phyloP scores from a whole-genome alignment of 2,329 filamentous ascomycete genomes.

The Beauveria rudraprayagi region DNA sequence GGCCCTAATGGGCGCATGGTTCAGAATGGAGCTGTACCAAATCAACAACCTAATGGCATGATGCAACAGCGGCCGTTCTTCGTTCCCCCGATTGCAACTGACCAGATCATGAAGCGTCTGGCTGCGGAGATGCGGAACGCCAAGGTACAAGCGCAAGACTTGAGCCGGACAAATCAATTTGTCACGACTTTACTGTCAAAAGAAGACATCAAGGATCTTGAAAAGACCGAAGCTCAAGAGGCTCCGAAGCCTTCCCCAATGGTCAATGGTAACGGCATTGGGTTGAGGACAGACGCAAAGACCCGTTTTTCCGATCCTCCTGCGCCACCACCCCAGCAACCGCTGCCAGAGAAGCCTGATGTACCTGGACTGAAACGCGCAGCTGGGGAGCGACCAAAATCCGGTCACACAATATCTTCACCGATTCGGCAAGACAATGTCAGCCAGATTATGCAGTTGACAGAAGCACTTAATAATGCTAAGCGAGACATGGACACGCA shows the following conservation, averaged over 20 bases:
- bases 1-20: conserved; percentile 54
- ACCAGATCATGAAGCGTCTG: conserved; percentile 74
- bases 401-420: conserved; percentile 42
- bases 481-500: conserved; percentile 86
- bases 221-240: conserved; percentile 43
- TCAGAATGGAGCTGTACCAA: conserved; percentile 35
- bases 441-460: conserved; percentile 74
- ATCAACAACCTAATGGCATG: conserved; percentile 48
- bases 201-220: conserved; percentile 54
- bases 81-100: conserved; percentile 82
- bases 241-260: conserved; percentile 37
- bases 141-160: conserved; percentile 77
- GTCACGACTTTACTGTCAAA: conserved; percentile 68
- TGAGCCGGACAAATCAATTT: conserved; percentile 75
- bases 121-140: conserved; percentile 78
- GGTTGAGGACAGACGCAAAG: conserved; percentile 65
- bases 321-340: conserved; percentile 86
- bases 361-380: conserved; percentile 64
- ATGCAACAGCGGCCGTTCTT: conserved; percentile 75
- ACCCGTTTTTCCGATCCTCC: conserved; percentile 87
- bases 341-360: conserved; percentile 88
- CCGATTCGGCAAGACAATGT: conserved; percentile 51
- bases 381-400: conserved; percentile 67
- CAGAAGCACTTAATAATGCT: conserved; percentile 74
- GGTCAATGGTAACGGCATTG: conserved; percentile 43